Evolutionary conservation across 495 filamentous ascomycete species (phyloP).

Genomic region (Coniosporium apollinis): DNA sequence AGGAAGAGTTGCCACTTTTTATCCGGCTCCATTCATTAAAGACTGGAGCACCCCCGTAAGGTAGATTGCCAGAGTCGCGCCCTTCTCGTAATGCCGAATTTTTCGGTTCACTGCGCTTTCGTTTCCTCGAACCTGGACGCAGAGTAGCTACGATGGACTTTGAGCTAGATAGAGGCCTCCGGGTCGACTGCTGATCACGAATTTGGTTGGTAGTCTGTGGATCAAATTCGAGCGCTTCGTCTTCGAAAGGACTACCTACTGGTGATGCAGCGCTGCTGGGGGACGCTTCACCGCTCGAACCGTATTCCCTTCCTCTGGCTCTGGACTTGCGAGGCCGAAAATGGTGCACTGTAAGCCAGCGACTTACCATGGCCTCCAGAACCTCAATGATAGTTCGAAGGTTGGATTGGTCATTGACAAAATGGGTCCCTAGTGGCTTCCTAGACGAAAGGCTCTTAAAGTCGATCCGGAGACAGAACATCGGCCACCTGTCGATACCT

Average conservation of each 20-base stretch:
- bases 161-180: no score
- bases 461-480: slow-evolving; percentile 72
- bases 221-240: no score
- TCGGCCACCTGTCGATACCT: slow-evolving; percentile 68
- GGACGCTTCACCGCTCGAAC: slow-evolving; percentile 1
- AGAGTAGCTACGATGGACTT: no score
- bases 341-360: slow-evolving; percentile 23
- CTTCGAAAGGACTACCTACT: no score
- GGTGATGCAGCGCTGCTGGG: no score
- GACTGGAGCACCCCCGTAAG: slow-evolving; percentile 2
- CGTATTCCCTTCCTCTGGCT: slow-evolving; percentile 4
- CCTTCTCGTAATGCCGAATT: no score
- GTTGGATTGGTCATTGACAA: slow-evolving; percentile 18
- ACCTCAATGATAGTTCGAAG: slow-evolving; percentile 25
- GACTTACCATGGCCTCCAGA: slow-evolving; percentile 16
- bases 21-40: slow-evolving; percentile 53
- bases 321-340: slow-evolving; percentile 17
- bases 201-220: no score
- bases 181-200: no score
- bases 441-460: slow-evolving; percentile 13
- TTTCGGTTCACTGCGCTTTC: no score
- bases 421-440: neutral
- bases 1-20: slow-evolving; percentile 37
- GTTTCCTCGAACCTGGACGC: no score
- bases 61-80: no score